phyloP scores from a whole-genome alignment of 306 rosid species.

The Prosopis cineraria region DNA sequence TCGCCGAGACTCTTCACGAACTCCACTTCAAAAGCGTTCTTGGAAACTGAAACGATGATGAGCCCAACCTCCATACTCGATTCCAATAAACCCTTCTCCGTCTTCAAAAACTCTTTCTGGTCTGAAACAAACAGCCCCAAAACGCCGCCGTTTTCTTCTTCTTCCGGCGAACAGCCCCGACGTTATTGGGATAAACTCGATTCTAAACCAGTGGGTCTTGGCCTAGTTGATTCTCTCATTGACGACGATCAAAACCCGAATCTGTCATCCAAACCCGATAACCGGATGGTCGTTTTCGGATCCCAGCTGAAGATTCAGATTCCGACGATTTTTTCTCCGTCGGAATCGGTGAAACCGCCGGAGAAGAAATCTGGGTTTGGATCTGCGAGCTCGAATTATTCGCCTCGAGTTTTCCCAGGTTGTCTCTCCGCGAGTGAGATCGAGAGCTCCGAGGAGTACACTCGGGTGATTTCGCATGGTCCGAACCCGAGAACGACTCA shows the following conservation, averaged over 20 bases:
- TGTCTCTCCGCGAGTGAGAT: slow-evolving; percentile 61
- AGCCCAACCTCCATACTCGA: slow-evolving; percentile 90
- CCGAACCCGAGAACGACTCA: slow-evolving; percentile 79
- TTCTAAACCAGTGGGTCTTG: slow-evolving; percentile 62
- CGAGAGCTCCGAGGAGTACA: slow-evolving; percentile 76
- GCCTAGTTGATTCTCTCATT: slow-evolving; percentile 65
- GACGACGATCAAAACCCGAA: slow-evolving; percentile 40
- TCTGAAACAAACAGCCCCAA: slow-evolving; percentile 50
- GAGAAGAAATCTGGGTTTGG: slow-evolving; percentile 5
- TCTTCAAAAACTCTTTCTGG: slow-evolving; percentile 55
- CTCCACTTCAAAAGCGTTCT: slow-evolving; percentile 43
- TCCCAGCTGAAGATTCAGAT: slow-evolving; percentile 80
- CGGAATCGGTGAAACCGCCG: slow-evolving; percentile 42
- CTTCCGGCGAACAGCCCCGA: slow-evolving; percentile 45
- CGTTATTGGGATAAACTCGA: slow-evolving; percentile 64
- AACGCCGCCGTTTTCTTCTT: slow-evolving; percentile 34
- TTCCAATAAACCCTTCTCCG: slow-evolving; percentile 49
- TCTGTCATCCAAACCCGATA: slow-evolving; percentile 41
- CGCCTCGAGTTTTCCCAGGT: slow-evolving; percentile 37
- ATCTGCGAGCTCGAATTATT: slow-evolving; percentile 31
- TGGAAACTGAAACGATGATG: slow-evolving; percentile 60
- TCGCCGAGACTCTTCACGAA: slow-evolving; percentile 58
- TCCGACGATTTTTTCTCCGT: slow-evolving; percentile 32
- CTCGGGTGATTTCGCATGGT: slow-evolving; percentile 71
- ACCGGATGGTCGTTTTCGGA: slow-evolving; percentile 63